Conservation (phyloP, 1,284 basidiomycete genomes). For the Boletus hoseneyae region DNA sequence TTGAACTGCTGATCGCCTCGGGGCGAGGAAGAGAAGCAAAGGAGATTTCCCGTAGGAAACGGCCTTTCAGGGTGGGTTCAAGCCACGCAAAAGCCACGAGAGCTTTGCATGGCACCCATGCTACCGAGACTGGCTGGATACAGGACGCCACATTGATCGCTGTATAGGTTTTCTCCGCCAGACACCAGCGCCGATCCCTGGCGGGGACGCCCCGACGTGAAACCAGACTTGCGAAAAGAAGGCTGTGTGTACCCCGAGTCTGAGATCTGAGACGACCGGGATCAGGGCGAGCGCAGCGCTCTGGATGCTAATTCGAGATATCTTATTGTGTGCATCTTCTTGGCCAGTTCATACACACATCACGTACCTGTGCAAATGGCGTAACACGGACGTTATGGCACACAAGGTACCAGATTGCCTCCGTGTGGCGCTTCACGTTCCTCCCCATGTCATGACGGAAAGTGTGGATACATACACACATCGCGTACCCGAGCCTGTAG, state of each 20-base stretch:
- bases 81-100: conserved; percentile 20
- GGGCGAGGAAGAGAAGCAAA: not conserved
- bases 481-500: conserved; percentile 2
- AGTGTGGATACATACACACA: not conserved
- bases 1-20: not conserved
- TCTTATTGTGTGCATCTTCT: not conserved
- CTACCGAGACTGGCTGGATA: conserved; percentile 7
- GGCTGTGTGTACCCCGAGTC: not conserved
- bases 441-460: not conserved
- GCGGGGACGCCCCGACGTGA: not conserved
- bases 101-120: conserved; percentile 22
- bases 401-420: conserved; percentile 21
- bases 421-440: conserved; percentile 15
- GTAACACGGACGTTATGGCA: not conserved
- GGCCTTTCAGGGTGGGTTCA: conserved; percentile 10
- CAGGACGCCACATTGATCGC: not conserved
- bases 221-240: not conserved
- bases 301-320: too few species aligned
- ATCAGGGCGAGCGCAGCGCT: not conserved
- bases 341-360: not conserved
- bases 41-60: not conserved
- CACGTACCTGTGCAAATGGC: conserved; percentile 1
- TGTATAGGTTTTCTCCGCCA: conserved; percentile 1
- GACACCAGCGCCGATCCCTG: not conserved
- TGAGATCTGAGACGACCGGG: not conserved